Evolutionary conservation across 2,329 filamentous ascomycete genomes (phyloP), one percentile per base, ranked within the genome.

Genomic region (Talaromyces sp.): DNA sequence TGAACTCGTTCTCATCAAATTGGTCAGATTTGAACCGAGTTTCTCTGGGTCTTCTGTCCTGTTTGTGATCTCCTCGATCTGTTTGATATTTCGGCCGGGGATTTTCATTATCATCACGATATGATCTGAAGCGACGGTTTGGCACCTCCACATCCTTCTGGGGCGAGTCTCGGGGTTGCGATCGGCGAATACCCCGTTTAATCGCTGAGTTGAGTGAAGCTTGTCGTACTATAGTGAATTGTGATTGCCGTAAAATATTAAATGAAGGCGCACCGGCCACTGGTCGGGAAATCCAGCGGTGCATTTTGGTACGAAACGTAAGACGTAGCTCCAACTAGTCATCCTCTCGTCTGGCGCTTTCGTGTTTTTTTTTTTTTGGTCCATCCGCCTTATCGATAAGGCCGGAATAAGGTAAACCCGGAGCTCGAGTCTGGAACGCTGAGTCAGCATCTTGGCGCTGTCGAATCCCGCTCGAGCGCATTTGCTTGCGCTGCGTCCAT

Each of bases 171-270:
- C 39, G 50, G 49, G 19, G 14, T 24, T 33, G 7, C 49, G 60
- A 82, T 70, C 69, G 75, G 65, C 85, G 83, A 49, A 90, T 77
- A 13, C 88, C 88, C 41, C 81, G 78, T 59, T 85, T 82, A 64
- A 91, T 91, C 39, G 87, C 87, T 9, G 87, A 88, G 54, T 78
- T 82, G 36, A 90, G 79, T 37, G 85, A 86, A 19, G 82, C 80
- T 65, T 75, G 65, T 54, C 80, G 78, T 30, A 65, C 63, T 19
- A 47, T 42, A 9, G 36, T 54, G 56, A 65, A 49, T 51, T 51
- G 54, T 55, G 40, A 39, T 17, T 39, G 27, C 6, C 48, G 40
- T 8, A 40, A 35, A 4, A n/a, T 19, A 13, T 47, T 17, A 11
- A 22, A 36, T 20, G 39, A 14, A 10, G 24, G 39, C 24, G 44